These are phyloP conservation scores for Phlyctochytrium planicorne DNA, from an alignment of 192 early-diverging fungal species.

Conservation along the genomic window DNA sequence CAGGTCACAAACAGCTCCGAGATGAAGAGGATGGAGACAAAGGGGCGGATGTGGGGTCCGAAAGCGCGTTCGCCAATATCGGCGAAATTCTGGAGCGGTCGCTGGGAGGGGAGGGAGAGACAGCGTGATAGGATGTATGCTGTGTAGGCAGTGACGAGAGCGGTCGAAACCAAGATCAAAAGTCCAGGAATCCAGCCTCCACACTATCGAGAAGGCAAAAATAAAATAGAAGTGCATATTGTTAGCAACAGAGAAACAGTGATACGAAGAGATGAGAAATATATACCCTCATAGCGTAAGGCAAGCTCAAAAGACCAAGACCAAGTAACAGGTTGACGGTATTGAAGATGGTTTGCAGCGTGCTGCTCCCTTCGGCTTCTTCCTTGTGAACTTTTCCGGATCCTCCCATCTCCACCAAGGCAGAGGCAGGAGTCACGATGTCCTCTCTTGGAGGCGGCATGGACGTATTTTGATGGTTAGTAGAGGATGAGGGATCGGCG, in stretches of 20 bases:
- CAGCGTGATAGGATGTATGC: not conserved
- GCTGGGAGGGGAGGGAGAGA: not conserved
- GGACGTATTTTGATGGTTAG: not conserved
- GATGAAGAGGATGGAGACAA: constrained; percentile 43
- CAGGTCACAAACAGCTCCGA: constrained; percentile 49
- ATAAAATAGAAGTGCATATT: not conserved
- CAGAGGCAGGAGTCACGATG: not conserved
- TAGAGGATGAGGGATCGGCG: not conserved
- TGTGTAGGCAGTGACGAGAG: not conserved
- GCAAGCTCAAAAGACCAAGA: not conserved
- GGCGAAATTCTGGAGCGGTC: constrained; percentile 21
- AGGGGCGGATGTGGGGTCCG: constrained; percentile 35
- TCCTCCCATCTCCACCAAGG: not conserved
- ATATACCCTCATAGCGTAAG: not conserved
- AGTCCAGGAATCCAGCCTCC: not conserved
- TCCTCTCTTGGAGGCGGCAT: not conserved
- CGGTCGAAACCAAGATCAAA: not conserved
- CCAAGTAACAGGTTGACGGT: not conserved
- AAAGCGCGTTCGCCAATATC: constrained; percentile 50
- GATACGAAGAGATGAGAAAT: too few species aligned
- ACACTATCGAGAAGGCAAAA: not conserved
- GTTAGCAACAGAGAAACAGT: too few species aligned
- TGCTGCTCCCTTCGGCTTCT: not conserved
- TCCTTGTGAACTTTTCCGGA: not conserved
- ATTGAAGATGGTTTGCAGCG: not conserved